Conservation (phyloP, 805 yeast species). For the Ogataea henricii region DNA sequence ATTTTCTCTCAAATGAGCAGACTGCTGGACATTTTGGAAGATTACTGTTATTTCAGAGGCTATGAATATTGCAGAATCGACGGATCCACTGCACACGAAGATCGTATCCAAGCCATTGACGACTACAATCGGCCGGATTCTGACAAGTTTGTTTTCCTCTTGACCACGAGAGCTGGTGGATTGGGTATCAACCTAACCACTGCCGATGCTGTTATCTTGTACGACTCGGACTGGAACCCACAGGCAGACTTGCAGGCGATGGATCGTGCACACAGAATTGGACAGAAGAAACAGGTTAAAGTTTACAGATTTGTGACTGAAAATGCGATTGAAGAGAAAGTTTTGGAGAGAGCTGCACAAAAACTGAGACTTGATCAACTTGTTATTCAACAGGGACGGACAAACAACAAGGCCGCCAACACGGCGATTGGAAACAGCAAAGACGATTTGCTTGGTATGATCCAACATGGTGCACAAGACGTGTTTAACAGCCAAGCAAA, state of each 20-base stretch:
- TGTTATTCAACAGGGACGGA: constrained; percentile 91
- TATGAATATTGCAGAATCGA: constrained; percentile 90
- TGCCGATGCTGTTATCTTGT: constrained; percentile 86
- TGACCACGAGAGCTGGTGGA: constrained; percentile 97
- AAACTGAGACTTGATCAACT: constrained; percentile 89
- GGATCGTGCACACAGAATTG: constrained; percentile 98
- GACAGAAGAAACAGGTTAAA: constrained; percentile 93
- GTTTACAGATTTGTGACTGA: constrained; percentile 94
- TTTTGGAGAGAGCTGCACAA: constrained; percentile 93
- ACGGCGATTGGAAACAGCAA: constrained; percentile 57
- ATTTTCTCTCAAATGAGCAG: constrained; percentile 95
- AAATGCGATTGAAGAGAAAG: constrained; percentile 94
- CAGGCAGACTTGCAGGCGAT: constrained; percentile 97
- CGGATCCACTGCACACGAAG: constrained; percentile 92
- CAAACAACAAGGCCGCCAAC: constrained; percentile 45
- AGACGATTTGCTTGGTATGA: constrained; percentile 91
- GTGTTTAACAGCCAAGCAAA: constrained; percentile 59
- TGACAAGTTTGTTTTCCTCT: constrained; percentile 76
- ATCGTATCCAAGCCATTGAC: constrained; percentile 88
- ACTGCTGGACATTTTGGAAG: constrained; percentile 85
- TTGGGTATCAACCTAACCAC: constrained; percentile 89
- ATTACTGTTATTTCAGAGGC: constrained; percentile 83
- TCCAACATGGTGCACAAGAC: constrained; percentile 93
- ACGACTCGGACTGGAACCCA: constrained; percentile 97
- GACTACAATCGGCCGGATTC: constrained; percentile 84